Evolutionary conservation across 306 rosid genomes (phyloP).

Genomic region (Abrus pulchellus): DNA sequence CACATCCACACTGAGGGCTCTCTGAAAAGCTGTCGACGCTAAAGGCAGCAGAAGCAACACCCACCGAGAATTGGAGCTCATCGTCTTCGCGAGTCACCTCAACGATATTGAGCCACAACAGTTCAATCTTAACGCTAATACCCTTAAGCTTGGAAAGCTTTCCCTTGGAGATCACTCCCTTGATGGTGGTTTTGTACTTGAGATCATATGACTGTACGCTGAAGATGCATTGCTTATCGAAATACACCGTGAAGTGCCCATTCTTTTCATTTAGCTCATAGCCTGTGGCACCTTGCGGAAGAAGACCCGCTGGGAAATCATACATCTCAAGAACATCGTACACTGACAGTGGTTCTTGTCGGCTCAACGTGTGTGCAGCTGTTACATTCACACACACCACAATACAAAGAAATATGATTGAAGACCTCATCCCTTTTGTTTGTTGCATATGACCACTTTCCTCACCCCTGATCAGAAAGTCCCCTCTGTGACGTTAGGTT

Average conservation of each 20-base stretch:
- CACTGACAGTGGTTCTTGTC: slow-evolving; percentile 48
- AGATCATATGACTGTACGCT: slow-evolving; percentile 54
- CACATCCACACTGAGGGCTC: slow-evolving; percentile 76
- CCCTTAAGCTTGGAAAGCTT: slow-evolving; percentile 59
- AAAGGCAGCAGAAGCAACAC: slow-evolving; percentile 60
- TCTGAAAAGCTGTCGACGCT: slow-evolving; percentile 53
- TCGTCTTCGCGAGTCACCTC: slow-evolving; percentile 56
- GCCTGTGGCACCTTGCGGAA: slow-evolving; percentile 66
- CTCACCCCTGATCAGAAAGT: not conserved
- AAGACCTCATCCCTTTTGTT: not conserved
- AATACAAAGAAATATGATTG: slow-evolving; percentile 22
- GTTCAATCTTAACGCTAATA: slow-evolving; percentile 57
- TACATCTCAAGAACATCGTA: slow-evolving; percentile 64
- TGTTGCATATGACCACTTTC: not conserved
- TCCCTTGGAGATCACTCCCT: slow-evolving; percentile 62
- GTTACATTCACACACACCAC: not conserved
- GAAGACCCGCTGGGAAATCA: slow-evolving; percentile 67
- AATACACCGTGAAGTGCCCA: slow-evolving; percentile 57
- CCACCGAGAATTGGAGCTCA: slow-evolving; percentile 60
- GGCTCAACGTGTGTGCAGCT: not conserved
- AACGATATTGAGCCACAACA: slow-evolving; percentile 63
- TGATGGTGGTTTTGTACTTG: slow-evolving; percentile 57
- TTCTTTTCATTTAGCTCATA: slow-evolving; percentile 59
- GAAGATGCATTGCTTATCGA: slow-evolving; percentile 57
- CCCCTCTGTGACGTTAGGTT: too few species aligned